Percentiles rank a stretch among this genome's conserved stretches.
phyloP scores from a whole-genome alignment of 805 yeast genomes.

The Starmera caribaea region DNA sequence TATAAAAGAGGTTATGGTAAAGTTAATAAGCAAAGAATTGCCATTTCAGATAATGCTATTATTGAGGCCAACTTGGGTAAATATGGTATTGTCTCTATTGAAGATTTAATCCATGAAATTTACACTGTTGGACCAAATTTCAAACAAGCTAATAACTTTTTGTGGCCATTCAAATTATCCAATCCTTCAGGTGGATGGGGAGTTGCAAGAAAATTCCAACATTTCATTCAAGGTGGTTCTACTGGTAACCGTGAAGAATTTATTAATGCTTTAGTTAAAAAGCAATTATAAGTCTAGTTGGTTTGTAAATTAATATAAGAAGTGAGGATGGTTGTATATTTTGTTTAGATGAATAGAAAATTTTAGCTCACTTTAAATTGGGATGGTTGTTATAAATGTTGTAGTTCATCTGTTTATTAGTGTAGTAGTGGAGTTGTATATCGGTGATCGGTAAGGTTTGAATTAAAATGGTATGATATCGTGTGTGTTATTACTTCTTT shows the following conservation, averaged over 20 bases:
- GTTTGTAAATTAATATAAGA: constrained; percentile 5
- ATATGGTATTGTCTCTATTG: constrained; percentile 86
- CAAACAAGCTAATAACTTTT: constrained; percentile 97
- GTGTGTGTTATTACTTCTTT: too few species aligned
- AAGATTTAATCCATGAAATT: constrained; percentile 93
- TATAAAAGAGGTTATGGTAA: constrained; percentile 99
- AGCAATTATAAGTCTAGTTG: constrained; percentile 15
- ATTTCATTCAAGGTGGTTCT: constrained; percentile 97
- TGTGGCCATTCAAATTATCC: constrained; percentile 96
- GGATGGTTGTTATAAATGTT: too few species aligned
- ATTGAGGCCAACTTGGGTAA: constrained; percentile 83
- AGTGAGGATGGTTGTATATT: too few species aligned
- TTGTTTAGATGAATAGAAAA: too few species aligned
- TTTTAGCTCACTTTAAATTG: too few species aligned
- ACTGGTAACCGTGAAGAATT: constrained; percentile 96
- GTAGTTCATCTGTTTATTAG: too few species aligned
- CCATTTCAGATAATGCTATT: constrained; percentile 80
- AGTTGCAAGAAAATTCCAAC: constrained; percentile 92
- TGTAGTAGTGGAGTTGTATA: too few species aligned
- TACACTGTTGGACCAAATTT: constrained; percentile 96
- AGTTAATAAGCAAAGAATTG: constrained; percentile 91
- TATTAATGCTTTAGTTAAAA: constrained; percentile 86
- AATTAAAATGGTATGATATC: too few species aligned
- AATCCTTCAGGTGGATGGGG: constrained; percentile 98
- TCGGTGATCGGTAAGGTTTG: too few species aligned